Conservation (phyloP, 768 basidiomycete genomes). For the Cystofilobasidium bisporidii region DNA sequence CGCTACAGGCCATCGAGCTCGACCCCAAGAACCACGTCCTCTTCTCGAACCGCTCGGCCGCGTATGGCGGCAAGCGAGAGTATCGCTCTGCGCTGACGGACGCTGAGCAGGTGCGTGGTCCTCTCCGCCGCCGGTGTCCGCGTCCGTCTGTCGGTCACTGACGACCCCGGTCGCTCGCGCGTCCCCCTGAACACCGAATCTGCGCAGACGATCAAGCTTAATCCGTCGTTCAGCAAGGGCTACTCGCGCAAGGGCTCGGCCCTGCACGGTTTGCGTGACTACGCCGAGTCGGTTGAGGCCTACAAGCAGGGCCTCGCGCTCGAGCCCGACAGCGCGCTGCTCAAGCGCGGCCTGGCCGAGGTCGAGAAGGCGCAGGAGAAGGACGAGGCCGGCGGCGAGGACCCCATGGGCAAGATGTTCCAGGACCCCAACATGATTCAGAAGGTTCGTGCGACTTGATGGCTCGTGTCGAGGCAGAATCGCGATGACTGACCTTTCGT, state of each 20-base stretch:
- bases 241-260: conserved; percentile 88
- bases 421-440: conserved; percentile 68
- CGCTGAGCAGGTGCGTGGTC: conserved; percentile 69
- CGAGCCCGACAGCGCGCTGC: conserved; percentile 64
- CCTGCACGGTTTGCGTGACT: conserved; percentile 67
- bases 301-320: conserved; percentile 62
- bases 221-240: conserved; percentile 78
- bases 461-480: too few relatives aligned
- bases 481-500: too few relatives aligned
- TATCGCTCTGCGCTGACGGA: conserved; percentile 70
- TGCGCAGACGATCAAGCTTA: conserved; percentile 62
- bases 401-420: conserved; percentile 68
- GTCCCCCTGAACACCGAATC: conserved; percentile 5
- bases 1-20: conserved; percentile 62
- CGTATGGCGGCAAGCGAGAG: conserved; percentile 72
- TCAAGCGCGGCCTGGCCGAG: conserved; percentile 79
- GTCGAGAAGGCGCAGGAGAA: conserved; percentile 74
- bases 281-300: conserved; percentile 64
- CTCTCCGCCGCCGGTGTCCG: not conserved
- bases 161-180: conserved; percentile 2
- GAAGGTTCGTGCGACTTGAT: too few relatives aligned
- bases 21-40: conserved; percentile 79
- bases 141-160: not conserved
- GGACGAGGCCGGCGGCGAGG: conserved; percentile 38
- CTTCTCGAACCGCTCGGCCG: conserved; percentile 86